Conservation (phyloP, 2,329 filamentous ascomycete genomes). For the Fusarium tanahbumbuense region DNA sequence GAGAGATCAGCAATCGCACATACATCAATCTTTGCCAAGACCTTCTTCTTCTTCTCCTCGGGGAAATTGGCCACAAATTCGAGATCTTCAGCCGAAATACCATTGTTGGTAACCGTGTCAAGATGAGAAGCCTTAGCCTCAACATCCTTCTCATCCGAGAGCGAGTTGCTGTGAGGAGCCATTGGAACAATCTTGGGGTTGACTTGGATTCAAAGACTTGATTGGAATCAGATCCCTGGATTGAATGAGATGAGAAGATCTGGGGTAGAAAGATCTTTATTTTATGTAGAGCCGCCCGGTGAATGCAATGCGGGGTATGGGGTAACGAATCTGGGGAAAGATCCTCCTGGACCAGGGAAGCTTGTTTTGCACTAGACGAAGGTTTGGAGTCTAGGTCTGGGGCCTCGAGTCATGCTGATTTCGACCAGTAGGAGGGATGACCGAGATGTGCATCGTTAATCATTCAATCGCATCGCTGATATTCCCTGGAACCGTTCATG, state of each 20-base stretch:
- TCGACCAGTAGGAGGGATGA: slow-evolving; percentile 30
- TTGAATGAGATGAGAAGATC: neutral
- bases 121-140: slow-evolving; percentile 31
- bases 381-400: neutral
- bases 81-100: slow-evolving; percentile 26
- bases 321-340: slow-evolving; percentile 28
- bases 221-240: neutral
- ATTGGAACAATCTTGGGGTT: neutral
- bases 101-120: slow-evolving; percentile 6
- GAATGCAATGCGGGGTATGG: slow-evolving; percentile 30
- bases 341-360: neutral
- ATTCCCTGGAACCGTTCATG: neutral
- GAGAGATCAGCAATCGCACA: accelerated
- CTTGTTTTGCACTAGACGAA: neutral
- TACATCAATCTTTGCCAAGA: slow-evolving; percentile 38
- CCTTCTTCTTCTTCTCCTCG: slow-evolving; percentile 38
- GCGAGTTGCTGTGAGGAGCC: slow-evolving; percentile 14
- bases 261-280: slow-evolving; percentile 11
- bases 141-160: slow-evolving; percentile 35
- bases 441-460: neutral
- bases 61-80: slow-evolving; percentile 39
- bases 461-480: neutral
- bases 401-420: neutral
- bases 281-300: slow-evolving; percentile 8
- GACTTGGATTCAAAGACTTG: neutral